Evolutionary conservation across 108 stramenopile species (phyloP).

Genomic region (Stephanodiscus minutulus): DNA sequence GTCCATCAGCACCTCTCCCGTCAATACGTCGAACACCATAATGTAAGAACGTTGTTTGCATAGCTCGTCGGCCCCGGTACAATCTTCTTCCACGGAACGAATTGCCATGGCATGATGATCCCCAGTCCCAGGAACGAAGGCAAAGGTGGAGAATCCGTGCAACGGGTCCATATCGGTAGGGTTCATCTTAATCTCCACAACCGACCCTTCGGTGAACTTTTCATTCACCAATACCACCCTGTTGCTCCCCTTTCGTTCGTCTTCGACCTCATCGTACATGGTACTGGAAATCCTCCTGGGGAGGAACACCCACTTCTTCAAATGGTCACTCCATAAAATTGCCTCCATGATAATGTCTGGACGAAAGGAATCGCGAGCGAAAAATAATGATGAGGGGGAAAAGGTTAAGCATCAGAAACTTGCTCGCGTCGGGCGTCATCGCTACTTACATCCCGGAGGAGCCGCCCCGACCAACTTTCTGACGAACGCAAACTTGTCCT

Average conservation of each 20-base stretch:
- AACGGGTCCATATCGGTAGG: conserved; percentile 60
- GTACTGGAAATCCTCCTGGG: conserved; percentile 86
- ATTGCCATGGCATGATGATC: conserved; percentile 86
- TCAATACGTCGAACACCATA: conserved; percentile 86
- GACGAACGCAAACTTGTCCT: conserved; percentile 78
- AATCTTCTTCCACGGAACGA: conserved; percentile 92
- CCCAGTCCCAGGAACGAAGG: conserved; percentile 90
- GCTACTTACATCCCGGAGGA: conserved; percentile 64
- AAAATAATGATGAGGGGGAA: not conserved
- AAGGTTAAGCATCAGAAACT: not conserved
- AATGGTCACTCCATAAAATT: conserved; percentile 81
- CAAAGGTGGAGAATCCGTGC: conserved; percentile 93
- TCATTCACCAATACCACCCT: conserved; percentile 86
- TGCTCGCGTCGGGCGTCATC: not conserved
- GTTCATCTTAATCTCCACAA: conserved; percentile 78
- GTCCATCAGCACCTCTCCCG: conserved; percentile 91
- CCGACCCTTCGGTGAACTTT: conserved; percentile 61
- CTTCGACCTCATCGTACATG: conserved; percentile 86
- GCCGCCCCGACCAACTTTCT: conserved; percentile 72
- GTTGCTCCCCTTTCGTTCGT: conserved; percentile 89
- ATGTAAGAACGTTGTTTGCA: conserved; percentile 93
- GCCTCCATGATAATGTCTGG: conserved; percentile 91
- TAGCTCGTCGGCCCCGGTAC: conserved; percentile 62
- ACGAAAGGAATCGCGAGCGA: not conserved
- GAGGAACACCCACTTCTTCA: conserved; percentile 92